Evolutionary conservation across 768 basidiomycete genomes (phyloP), one percentile per base, ranked within the genome.

Genomic region (Mycena galopus): DNA sequence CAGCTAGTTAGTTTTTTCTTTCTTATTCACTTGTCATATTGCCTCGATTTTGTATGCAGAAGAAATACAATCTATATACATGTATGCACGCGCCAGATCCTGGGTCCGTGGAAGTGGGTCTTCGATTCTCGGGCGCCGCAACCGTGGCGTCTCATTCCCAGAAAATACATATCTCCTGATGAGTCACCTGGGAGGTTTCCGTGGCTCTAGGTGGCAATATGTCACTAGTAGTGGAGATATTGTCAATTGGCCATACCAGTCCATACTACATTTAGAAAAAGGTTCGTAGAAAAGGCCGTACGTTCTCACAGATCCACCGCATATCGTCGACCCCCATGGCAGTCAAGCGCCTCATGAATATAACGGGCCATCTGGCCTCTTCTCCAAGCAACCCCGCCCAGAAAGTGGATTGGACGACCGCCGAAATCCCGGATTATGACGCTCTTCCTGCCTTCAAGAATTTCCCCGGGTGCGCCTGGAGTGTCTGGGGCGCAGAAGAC

Each of bases 391-490:
- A 30, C 17, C 59, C 32, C 10, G n/a, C 50, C 57, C 58, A 33
- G 23, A 27, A 21, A 3, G 68, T 67, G 53, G 73, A 74, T 50
- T 74, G 73, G 73, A 67, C 73, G 65, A 71, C 65, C 7, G 73
- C 69, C 19, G 29, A 47, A 27, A 39, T 74, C 17, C 73, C 73
- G 12, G 25, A 10, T 2, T 71, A 85, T 86, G 3, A 79, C 79
- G 10, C 86, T 7, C 66, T 71, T 30, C 73, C 73, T 42, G 47
- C 19, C 17, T 91, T 79, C 86, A 90, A 84, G 83, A 88, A 82
- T 77, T 87, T 76, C 81, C 86, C 78, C 62, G 92, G 92, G 12
- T 93, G 92, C 66, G 92, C 92, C 3, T 93, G 92, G 92, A 84
- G 83, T 4, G 84, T 92, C 12, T 93, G 91, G 91, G 91, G 91